Evolutionary conservation across 2,329 filamentous ascomycete species (phyloP).

Genomic region (Onygenales sp.): DNA sequence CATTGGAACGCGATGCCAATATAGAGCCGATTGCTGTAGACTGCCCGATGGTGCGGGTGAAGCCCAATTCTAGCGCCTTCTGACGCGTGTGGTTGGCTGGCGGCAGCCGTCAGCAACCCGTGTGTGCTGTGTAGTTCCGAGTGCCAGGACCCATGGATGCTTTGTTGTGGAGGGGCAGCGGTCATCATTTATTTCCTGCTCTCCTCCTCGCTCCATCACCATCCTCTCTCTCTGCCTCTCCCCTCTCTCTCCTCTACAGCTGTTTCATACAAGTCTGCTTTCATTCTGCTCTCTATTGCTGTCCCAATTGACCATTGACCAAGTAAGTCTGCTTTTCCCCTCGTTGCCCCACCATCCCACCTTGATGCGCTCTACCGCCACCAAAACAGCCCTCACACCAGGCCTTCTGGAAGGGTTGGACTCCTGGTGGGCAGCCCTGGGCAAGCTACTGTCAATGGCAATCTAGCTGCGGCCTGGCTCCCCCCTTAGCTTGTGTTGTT

Average conservation of each 20-base stretch:
- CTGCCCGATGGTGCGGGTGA: too few species aligned
- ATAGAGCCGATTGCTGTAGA: too few species aligned
- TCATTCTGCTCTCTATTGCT: not conserved
- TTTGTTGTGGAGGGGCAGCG: not conserved
- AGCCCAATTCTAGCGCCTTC: not conserved
- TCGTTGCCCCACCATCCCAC: not conserved
- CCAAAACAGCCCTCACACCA: not conserved
- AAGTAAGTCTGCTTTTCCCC: constrained; percentile 1
- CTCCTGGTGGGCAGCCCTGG: too few species aligned
- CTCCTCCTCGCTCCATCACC: constrained; percentile 14
- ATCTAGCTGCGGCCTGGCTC: not conserved
- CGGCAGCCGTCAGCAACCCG: not conserved
- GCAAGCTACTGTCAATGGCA: too few species aligned
- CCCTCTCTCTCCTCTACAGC: not conserved
- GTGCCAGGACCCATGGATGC: too few species aligned
- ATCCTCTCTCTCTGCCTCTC: constrained; percentile 4
- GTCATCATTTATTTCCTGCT: not conserved
- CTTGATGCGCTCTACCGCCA: not conserved
- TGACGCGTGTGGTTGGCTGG: not conserved
- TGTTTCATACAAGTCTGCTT: not conserved
- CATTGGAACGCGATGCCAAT: not conserved
- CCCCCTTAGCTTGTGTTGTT: not conserved
- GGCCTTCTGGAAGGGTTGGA: not conserved
- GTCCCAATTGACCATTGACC: constrained; percentile 2
- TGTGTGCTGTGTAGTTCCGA: not conserved